These are phyloP conservation scores for Phoma sp. DNA, from an alignment of 2,329 filamentous ascomycete genomes.

Conservation along the genomic window DNA sequence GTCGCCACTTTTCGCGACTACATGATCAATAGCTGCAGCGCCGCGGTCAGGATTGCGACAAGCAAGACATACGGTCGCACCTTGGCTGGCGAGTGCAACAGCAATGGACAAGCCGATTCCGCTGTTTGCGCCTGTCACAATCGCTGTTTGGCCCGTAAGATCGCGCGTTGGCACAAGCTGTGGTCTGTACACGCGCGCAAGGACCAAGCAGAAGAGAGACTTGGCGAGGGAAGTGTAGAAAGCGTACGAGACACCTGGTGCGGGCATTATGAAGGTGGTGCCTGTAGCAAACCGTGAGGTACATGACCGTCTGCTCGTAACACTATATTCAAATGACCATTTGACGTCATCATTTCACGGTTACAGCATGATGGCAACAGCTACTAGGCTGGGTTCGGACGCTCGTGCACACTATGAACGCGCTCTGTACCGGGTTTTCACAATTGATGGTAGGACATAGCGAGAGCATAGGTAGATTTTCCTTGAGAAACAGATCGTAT, in stretches of 20 bases:
- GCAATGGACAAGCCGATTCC: conserved; percentile 54
- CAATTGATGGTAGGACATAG: too few species aligned
- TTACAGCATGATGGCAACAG: too few species aligned
- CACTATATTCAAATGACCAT: too few species aligned
- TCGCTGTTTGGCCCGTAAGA: conserved; percentile 54
- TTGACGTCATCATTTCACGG: too few species aligned
- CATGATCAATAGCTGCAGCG: conserved; percentile 12
- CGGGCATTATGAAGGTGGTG: not conserved
- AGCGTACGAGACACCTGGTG: not conserved
- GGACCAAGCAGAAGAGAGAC: conserved; percentile 7
- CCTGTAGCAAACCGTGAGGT: too few species aligned
- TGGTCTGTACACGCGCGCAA: conserved; percentile 21
- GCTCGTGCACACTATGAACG: too few species aligned
- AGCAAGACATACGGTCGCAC: conserved; percentile 21
- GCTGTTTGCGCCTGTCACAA: conserved; percentile 59
- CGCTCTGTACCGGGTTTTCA: too few species aligned
- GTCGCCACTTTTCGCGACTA: conserved; percentile 4
- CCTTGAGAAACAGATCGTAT: too few species aligned
- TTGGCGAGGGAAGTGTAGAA: conserved; percentile 18
- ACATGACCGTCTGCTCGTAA: too few species aligned
- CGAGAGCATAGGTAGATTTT: too few species aligned
- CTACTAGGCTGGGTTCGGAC: too few species aligned
- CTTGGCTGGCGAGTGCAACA: conserved; percentile 18
- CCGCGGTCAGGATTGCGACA: conserved; percentile 24
- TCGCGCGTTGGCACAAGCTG: conserved; percentile 14